A percentile compares a stretch with the other conserved stretches of the same genome.
phyloP scores from a whole-genome alignment of 495 filamentous ascomycete species.

The Echria macrotheca region DNA sequence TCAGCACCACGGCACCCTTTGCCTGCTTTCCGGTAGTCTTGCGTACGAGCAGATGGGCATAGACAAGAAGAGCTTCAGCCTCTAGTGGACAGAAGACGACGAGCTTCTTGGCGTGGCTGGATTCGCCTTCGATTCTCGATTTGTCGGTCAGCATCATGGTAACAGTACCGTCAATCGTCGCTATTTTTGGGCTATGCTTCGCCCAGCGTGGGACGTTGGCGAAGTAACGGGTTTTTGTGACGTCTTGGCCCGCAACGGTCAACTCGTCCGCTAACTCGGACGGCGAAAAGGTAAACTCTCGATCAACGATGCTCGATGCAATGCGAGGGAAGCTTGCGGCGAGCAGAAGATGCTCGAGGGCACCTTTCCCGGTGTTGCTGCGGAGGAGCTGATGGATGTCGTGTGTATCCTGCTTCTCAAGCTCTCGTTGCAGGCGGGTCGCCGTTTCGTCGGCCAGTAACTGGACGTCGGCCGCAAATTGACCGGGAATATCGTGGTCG shows the following conservation, averaged over 20 bases:
- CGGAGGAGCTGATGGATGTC: constrained; percentile 1
- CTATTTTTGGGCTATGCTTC: constrained; percentile 17
- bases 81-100: constrained; percentile 22
- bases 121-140: constrained; percentile 7
- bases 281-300: constrained; percentile 15
- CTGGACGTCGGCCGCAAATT: background rate
- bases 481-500: constrained; percentile 15
- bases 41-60: constrained; percentile 12
- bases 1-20: constrained; percentile 2
- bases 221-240: constrained; percentile 13
- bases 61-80: constrained; percentile 19
- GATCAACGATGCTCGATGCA: background rate
- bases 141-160: constrained; percentile 10
- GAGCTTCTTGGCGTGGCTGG: constrained; percentile 17
- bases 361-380: constrained; percentile 2
- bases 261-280: constrained; percentile 9
- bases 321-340: constrained; percentile 23
- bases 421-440: background rate
- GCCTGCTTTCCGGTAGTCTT: background rate
- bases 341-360: constrained; percentile 19
- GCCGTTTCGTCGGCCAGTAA: constrained; percentile 4
- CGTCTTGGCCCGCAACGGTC: background rate
- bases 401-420: background rate
- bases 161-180: constrained; percentile 8
- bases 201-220: constrained; percentile 13